A percentile compares a stretch with the other conserved stretches of the same genome.
Evolutionary conservation across 352 stramenopile species (phyloP).

Genomic region (Phytophthora uliginosa): DNA sequence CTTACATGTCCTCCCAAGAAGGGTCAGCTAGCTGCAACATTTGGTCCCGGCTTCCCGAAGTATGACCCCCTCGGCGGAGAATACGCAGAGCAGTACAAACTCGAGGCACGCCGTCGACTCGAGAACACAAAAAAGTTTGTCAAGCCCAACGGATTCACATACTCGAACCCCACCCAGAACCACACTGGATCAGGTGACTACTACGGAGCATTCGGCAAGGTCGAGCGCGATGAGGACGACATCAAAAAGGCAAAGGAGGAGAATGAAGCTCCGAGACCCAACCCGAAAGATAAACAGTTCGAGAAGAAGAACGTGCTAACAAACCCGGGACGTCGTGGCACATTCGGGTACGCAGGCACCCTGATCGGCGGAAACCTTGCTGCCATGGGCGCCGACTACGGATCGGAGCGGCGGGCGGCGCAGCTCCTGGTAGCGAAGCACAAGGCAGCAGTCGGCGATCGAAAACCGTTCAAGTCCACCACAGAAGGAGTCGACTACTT

Average conservation of each 20-base stretch:
- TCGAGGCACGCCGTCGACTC: constrained; percentile 68
- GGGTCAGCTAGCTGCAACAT: constrained; percentile 65
- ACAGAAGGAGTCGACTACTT: constrained; percentile 75
- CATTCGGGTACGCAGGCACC: constrained; percentile 78
- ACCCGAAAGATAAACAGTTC: constrained; percentile 73
- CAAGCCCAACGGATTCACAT: constrained; percentile 77
- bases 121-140: constrained; percentile 81
- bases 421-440: constrained; percentile 54
- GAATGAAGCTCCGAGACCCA: constrained; percentile 44
- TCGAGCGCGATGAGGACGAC: constrained; percentile 72
- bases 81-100: constrained; percentile 80
- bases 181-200: constrained; percentile 78
- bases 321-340: constrained; percentile 69
- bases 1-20: constrained; percentile 79
- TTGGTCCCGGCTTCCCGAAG: constrained; percentile 72
- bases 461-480: constrained; percentile 83
- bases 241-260: constrained; percentile 60
- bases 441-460: constrained; percentile 64
- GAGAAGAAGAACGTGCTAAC: constrained; percentile 81
- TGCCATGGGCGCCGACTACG: constrained; percentile 70
- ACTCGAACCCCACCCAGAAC: constrained; percentile 66
- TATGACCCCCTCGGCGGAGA: constrained; percentile 68
- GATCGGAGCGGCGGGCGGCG: constrained; percentile 50
- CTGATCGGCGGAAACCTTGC: constrained; percentile 65
- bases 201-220: constrained; percentile 76